Evolutionary conservation across 371 early-diverging fungal genomes (phyloP).

Genomic region (Batkoa obscura): DNA sequence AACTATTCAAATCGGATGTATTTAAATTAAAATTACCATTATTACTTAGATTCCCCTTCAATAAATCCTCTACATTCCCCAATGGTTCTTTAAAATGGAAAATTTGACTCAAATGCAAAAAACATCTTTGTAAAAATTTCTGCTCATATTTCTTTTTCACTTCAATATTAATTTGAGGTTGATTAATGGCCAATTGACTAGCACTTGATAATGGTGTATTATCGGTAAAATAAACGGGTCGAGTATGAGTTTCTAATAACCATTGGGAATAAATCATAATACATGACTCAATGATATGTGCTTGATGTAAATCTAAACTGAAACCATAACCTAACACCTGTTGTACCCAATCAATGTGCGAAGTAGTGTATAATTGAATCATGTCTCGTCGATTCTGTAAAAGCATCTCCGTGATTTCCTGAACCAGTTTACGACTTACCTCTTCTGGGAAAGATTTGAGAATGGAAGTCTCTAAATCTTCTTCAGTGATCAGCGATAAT

Average conservation of each 20-base stretch:
- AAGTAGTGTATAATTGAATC: conserved; percentile 31
- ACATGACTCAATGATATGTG: conserved; percentile 27
- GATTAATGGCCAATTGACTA: too few relatives aligned
- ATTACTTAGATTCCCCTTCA: too few relatives aligned
- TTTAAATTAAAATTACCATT: too few relatives aligned
- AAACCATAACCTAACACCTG: conserved; percentile 69
- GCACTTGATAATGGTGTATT: too few relatives aligned
- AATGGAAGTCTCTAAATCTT: neutral
- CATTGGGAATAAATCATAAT: conserved; percentile 52
- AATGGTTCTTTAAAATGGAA: neutral
- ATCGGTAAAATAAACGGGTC: conserved; percentile 18
- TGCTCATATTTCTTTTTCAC: neutral
- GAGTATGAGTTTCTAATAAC: conserved; percentile 39
- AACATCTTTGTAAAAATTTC: neutral
- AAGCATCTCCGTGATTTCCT: conserved; percentile 19
- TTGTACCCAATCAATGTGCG: conserved; percentile 69
- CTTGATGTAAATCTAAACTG: conserved; percentile 28
- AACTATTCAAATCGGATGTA: too few relatives aligned
- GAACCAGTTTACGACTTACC: conserved; percentile 11
- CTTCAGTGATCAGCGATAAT: neutral
- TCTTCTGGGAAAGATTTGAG: neutral
- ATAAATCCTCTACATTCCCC: neutral
- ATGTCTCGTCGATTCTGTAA: conserved; percentile 18
- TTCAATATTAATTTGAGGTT: too few relatives aligned
- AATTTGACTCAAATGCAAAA: neutral